These are phyloP conservation scores for Rhizomucor miehei DNA, from an alignment of 371 early-diverging fungal species.

Conservation along the genomic window DNA sequence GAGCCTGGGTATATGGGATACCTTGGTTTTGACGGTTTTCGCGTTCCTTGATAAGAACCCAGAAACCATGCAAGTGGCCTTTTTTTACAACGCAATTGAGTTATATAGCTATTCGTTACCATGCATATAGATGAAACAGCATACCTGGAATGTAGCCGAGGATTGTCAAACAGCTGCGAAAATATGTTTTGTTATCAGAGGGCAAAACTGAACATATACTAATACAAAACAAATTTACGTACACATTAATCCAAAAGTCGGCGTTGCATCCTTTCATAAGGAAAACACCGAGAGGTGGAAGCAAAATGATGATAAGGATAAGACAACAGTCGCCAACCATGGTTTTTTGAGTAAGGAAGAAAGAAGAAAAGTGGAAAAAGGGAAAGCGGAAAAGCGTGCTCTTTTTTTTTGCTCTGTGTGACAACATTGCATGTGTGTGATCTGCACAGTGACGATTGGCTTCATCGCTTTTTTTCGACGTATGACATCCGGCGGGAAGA, in stretches of 20 bases:
- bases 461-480: too few relatives aligned
- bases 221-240: not conserved
- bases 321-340: constrained; percentile 46
- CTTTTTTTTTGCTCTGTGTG: too few relatives aligned
- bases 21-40: constrained; percentile 9
- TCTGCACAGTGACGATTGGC: too few relatives aligned
- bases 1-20: too few relatives aligned
- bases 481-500: constrained; percentile 19
- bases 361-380: not conserved
- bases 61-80: constrained; percentile 43
- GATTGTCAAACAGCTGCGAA: constrained; percentile 27
- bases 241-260: constrained; percentile 53
- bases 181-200: too few relatives aligned
- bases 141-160: constrained; percentile 33
- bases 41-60: constrained; percentile 37
- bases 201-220: not conserved
- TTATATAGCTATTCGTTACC: too few relatives aligned
- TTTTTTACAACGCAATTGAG: too few relatives aligned
- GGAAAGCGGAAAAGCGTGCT: not conserved
- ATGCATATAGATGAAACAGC: too few relatives aligned
- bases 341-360: not conserved
- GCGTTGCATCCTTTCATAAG: constrained; percentile 41
- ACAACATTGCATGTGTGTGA: too few relatives aligned
- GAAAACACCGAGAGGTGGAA: constrained; percentile 48
- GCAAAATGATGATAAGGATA: constrained; percentile 39